phyloP scores from a whole-genome alignment of 441 rosid species.

The Syzygium malaccense region DNA sequence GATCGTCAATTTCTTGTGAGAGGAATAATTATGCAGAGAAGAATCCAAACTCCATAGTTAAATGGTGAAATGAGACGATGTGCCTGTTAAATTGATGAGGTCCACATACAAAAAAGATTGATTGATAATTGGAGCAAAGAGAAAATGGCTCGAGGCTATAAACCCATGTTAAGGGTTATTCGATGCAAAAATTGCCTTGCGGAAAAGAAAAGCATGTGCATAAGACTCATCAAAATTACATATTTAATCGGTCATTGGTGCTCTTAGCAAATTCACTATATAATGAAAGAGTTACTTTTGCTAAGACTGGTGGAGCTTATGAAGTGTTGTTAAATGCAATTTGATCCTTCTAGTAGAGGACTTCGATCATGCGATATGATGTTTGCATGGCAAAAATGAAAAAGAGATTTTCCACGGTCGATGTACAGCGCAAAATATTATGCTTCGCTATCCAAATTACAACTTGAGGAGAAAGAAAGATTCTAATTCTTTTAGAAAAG shows the following conservation, averaged over 20 bases:
- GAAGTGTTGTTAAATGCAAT: not conserved
- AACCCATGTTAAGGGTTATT: not conserved
- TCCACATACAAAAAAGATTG: not conserved
- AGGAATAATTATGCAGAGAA: not conserved
- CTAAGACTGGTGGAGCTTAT: not conserved
- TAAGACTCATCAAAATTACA: not conserved
- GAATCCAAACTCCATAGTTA: not conserved
- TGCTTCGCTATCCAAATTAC: not conserved
- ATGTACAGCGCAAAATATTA: not conserved
- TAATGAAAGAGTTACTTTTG: not conserved
- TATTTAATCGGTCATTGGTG: not conserved
- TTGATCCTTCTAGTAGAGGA: not conserved
- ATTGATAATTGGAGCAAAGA: not conserved
- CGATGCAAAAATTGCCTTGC: not conserved
- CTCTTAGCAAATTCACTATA: rapidly evolving
- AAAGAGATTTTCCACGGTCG: not conserved
- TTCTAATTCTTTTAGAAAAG: not conserved
- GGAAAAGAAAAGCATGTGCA: not conserved
- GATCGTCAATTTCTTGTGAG: not conserved
- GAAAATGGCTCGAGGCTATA: not conserved
- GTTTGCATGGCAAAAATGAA: not conserved
- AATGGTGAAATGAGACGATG: not conserved
- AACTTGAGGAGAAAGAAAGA: not conserved
- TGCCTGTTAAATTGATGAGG: rapidly evolving
- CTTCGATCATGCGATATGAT: not conserved